Conservation (phyloP, 83 land plant species). For the Diphasiastrum complanatum region DNA sequence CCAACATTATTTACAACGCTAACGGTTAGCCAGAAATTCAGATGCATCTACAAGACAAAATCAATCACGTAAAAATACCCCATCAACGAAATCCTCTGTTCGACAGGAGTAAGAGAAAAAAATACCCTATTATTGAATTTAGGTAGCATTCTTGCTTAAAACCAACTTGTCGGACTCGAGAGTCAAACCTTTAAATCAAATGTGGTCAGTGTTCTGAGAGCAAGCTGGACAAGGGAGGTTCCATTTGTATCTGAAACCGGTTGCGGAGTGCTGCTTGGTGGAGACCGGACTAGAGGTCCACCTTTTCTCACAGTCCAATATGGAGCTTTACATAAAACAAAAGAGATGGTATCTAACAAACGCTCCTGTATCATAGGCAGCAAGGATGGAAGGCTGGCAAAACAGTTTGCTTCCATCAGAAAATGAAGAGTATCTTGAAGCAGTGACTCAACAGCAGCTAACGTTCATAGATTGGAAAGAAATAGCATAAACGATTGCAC, state of each 20-base stretch:
- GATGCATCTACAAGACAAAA: too few species aligned
- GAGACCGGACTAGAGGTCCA: slow-evolving; percentile 38
- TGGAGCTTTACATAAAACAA: slow-evolving; percentile 59
- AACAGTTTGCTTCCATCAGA: neutral
- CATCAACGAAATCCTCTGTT: too few species aligned
- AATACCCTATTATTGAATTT: neutral
- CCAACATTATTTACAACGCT: too few species aligned
- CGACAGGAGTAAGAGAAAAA: neutral
- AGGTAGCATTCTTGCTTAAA: neutral
- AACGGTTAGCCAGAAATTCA: too few species aligned
- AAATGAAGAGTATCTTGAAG: neutral
- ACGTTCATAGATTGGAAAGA: too few species aligned
- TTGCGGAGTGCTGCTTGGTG: slow-evolving; percentile 20
- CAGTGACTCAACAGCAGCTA: neutral
- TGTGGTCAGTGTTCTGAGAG: slow-evolving; percentile 68
- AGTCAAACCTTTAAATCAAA: slow-evolving; percentile 81
- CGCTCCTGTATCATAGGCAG: slow-evolving; percentile 79
- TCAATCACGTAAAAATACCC: too few species aligned
- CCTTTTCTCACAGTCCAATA: slow-evolving; percentile 40
- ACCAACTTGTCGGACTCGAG: neutral
- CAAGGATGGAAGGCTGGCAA: slow-evolving; percentile 71
- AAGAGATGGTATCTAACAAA: slow-evolving; percentile 73
- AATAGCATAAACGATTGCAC: too few species aligned
- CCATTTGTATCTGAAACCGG: slow-evolving; percentile 48
- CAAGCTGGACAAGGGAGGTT: slow-evolving; percentile 72